phyloP scores from a whole-genome alignment of 306 rosid species.

The Inga leiocalycina region DNA sequence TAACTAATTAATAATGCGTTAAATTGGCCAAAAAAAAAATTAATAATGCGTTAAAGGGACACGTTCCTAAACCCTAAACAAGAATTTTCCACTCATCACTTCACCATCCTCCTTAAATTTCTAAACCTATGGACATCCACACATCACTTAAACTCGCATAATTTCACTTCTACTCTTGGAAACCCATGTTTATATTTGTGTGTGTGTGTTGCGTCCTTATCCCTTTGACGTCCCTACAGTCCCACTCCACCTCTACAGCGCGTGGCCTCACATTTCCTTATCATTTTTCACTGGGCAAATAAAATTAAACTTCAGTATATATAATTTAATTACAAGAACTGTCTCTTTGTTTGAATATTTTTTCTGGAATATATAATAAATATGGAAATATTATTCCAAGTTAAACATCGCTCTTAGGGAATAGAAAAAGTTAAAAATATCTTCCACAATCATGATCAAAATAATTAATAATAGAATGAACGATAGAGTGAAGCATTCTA shows the following conservation, averaged over 20 bases:
- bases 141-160: constrained; percentile 40
- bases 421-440: no score
- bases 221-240: neutral
- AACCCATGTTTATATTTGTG: neutral
- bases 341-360: neutral
- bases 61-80: constrained; percentile 45
- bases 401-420: neutral
- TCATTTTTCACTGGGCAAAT: neutral
- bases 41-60: constrained; percentile 29
- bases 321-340: neutral
- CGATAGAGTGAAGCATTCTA: no score
- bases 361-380: neutral
- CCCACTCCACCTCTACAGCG: constrained; percentile 29
- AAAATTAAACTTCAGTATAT: neutral
- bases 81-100: constrained; percentile 40
- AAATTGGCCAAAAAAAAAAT: no score
- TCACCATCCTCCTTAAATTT: constrained; percentile 33
- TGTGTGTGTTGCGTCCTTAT: neutral
- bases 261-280: neutral
- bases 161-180: constrained; percentile 38
- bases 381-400: neutral
- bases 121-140: constrained; percentile 30
- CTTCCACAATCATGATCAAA: no score
- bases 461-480: no score
- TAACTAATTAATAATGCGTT: neutral